Base-by-base conservation (phyloP, 2,329 filamentous ascomycete genomes). In the Trichoderma sp. region DNA sequence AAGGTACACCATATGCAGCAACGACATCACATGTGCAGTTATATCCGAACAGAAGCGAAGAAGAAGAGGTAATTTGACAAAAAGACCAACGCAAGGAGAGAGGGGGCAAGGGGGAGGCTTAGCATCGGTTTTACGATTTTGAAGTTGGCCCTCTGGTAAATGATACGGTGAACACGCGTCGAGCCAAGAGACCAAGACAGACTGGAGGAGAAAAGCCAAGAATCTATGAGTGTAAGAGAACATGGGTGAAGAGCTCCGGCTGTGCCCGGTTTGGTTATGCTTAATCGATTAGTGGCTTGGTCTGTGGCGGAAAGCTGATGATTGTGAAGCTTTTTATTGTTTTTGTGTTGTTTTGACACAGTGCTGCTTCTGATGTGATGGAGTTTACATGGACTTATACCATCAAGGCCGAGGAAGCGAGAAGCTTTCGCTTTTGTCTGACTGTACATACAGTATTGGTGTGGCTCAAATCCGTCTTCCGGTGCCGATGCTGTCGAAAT, bases 241-340 rank as follows among this genome's bases (percentile, higher is more conserved):
- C 17, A n/a, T 26, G 61, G 36, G 20, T 13, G 36, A 64, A 47
- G 6, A 34, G 62, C 39, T 65, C 39, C 62, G 43, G 12, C n/a
- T 30, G 15, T 20, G 30, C 17, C n/a, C 32, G 32, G 34, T 36
- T 63, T 63, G 26, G 36, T 70, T 70, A 70, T 70, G 68, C 68
- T 70, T 70, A 70, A 64, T 50, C 23, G 7, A 55, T 23, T 72
- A 72, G 62, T 66, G 72, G 62, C 28, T n/a, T 62, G 20, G 11
- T 20, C 2, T 17, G n/a, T 26, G 34, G 15, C 20, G 20, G 13
- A 23, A 30, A 63, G 20, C 30, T 63, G 59, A 30, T 11, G 47
- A 53, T 23, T 53, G n/a, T 53, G 20, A 23, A 53, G 47, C 15
- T 9, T 53, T 13, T 53, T 11, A 53, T 53, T 13, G 47, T 57